phyloP scores from a whole-genome alignment of 768 basidiomycete species.

The Fistulinella prunicolor region DNA sequence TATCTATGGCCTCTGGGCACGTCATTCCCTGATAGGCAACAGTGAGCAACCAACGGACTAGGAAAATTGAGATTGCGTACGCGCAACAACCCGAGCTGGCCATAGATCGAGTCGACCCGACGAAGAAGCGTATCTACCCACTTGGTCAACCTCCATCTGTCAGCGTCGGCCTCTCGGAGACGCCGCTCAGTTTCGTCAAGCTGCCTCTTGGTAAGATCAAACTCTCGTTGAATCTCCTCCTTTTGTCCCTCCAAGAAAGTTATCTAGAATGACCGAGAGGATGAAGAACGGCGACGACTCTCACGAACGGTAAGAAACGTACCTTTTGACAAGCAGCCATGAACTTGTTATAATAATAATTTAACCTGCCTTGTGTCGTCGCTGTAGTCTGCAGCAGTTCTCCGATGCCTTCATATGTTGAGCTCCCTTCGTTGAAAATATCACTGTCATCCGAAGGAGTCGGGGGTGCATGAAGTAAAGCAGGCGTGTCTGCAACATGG shows the following conservation, averaged over 20 bases:
- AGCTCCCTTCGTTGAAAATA: not conserved
- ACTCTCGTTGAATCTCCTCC: conserved; percentile 14
- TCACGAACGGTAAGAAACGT: not conserved
- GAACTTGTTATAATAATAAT: conserved; percentile 13
- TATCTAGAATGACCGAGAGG: conserved; percentile 3
- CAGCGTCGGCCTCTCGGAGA: conserved; percentile 16
- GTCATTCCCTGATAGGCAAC: conserved; percentile 11
- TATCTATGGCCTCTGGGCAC: not conserved
- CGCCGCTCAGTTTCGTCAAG: conserved; percentile 19
- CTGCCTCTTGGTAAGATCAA: conserved; percentile 10
- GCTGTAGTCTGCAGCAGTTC: conserved; percentile 18
- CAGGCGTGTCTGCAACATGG: not conserved
- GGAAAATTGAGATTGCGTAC: conserved; percentile 3
- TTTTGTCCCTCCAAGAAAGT: conserved; percentile 16
- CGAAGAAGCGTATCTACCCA: conserved; percentile 11
- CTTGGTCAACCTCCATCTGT: conserved; percentile 10
- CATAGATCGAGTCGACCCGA: conserved; percentile 9
- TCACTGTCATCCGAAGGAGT: not conserved
- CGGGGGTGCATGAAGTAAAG: conserved; percentile 3
- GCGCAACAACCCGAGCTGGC: conserved; percentile 8
- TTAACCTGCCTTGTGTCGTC: conserved; percentile 12
- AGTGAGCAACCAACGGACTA: not conserved
- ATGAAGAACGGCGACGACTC: too few relatives aligned
- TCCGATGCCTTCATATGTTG: not conserved
- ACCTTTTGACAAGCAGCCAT: conserved; percentile 10